phyloP scores from a whole-genome alignment of 1,284 basidiomycete genomes.

The Sanghuangporus weigelae region DNA sequence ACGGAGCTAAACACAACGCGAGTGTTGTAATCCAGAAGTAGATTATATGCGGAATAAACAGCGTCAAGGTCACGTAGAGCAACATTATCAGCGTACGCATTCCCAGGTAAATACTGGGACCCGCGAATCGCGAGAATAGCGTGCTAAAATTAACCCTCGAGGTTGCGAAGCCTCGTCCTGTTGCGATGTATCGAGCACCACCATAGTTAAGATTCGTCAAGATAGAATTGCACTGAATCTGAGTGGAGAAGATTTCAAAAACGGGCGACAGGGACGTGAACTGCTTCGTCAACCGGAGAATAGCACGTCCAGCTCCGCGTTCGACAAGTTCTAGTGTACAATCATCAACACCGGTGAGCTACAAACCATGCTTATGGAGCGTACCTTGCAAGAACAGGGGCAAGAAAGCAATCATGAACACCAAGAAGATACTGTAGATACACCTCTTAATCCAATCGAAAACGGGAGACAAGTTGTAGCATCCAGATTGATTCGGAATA shows the following conservation, averaged over 20 bases:
- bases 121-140: slow-evolving; percentile 92
- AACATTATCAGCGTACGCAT: slow-evolving; percentile 87
- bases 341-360: neutral
- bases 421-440: slow-evolving; percentile 94
- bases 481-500: slow-evolving; percentile 72
- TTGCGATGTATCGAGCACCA: slow-evolving; percentile 96
- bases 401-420: slow-evolving; percentile 93
- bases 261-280: slow-evolving; percentile 90
- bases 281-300: slow-evolving; percentile 87
- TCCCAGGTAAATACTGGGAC: slow-evolving; percentile 93
- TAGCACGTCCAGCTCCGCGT: slow-evolving; percentile 83
- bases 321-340: slow-evolving; percentile 75
- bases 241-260: slow-evolving; percentile 94
- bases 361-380: neutral
- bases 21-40: slow-evolving; percentile 95
- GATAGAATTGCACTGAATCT: slow-evolving; percentile 95
- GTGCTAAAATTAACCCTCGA: slow-evolving; percentile 91
- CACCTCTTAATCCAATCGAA: slow-evolving; percentile 92
- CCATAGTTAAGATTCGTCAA: slow-evolving; percentile 93
- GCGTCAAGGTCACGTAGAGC: slow-evolving; percentile 83
- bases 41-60: slow-evolving; percentile 88
- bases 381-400: slow-evolving; percentile 90
- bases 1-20: slow-evolving; percentile 86
- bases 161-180: slow-evolving; percentile 96
- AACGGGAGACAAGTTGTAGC: slow-evolving; percentile 87